These are phyloP conservation scores for Ophiostoma australiae DNA, from an alignment of 2,329 filamentous ascomycete species.

Conservation along the genomic window DNA sequence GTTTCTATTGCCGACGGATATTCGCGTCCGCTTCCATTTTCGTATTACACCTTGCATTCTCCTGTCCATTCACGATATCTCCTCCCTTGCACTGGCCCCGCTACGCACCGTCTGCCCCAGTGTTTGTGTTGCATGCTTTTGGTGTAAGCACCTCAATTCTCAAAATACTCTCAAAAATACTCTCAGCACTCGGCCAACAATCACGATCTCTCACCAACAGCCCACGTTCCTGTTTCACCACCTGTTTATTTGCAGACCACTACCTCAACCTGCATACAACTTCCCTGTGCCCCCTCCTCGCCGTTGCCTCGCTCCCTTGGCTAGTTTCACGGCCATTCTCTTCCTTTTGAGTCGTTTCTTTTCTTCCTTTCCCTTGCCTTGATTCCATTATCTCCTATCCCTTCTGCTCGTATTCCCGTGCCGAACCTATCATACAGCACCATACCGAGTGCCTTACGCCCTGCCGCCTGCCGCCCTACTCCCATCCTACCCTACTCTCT, in stretches of 20 bases:
- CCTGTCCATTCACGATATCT: not conserved
- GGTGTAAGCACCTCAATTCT: not conserved
- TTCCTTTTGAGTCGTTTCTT: not conserved
- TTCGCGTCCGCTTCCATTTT: not conserved
- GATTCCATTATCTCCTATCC: no score
- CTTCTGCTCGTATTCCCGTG: not conserved
- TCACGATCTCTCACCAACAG: not conserved
- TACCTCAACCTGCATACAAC: no score
- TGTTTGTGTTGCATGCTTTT: not conserved
- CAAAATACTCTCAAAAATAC: no score
- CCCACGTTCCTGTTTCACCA: not conserved
- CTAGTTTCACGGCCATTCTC: not conserved
- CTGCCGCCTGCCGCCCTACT: constrained; percentile 18
- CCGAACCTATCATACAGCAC: not conserved
- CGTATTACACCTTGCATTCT: not conserved
- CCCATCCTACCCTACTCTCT: constrained; percentile 14
- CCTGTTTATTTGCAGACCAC: not conserved
- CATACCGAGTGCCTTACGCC: constrained; percentile 5
- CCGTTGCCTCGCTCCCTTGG: not conserved
- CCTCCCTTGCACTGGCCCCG: not conserved
- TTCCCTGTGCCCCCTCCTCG: not conserved
- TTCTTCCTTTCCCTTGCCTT: not conserved
- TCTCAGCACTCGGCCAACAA: not conserved
- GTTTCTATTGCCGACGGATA: not conserved
- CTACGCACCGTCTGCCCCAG: not conserved